Conservation (phyloP, 225 moss, liverwort and hornwort species). For the Takakia lepidozioides region DNA sequence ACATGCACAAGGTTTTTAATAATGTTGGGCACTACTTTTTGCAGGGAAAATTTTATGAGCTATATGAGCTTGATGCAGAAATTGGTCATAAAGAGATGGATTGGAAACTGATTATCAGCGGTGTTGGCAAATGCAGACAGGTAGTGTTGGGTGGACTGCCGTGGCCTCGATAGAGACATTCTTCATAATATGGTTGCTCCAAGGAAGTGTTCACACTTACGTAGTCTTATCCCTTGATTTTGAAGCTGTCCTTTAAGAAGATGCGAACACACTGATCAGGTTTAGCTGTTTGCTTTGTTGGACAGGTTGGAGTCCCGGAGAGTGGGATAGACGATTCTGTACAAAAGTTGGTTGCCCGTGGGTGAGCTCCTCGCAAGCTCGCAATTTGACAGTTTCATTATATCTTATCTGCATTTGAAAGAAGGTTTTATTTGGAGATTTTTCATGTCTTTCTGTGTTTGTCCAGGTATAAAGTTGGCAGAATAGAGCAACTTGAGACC, state of each 20-base stretch:
- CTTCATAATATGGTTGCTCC: too few species aligned
- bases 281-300: neutral
- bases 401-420: too few species aligned
- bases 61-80: slow-evolving; percentile 93
- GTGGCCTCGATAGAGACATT: too few species aligned
- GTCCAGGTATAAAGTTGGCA: slow-evolving; percentile 79
- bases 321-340: slow-evolving; percentile 82
- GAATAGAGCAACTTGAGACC: slow-evolving; percentile 89
- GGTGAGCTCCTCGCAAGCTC: slow-evolving; percentile 25
- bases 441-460: neutral
- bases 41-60: slow-evolving; percentile 92
- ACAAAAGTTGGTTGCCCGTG: slow-evolving; percentile 76
- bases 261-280: neutral
- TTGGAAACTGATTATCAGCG: slow-evolving; percentile 90
- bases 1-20: neutral
- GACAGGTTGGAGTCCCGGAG: slow-evolving; percentile 90
- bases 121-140: slow-evolving; percentile 94
- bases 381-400: too few species aligned
- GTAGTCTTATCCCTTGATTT: too few species aligned
- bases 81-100: slow-evolving; percentile 88
- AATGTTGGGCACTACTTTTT: too few species aligned
- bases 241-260: neutral
- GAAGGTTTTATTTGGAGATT: too few species aligned
- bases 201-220: too few species aligned
- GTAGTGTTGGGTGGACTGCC: slow-evolving; percentile 22